Percentiles rank a stretch among this genome's conserved stretches.
Evolutionary conservation across 2,329 filamentous ascomycete species (phyloP).

Genomic region (Aspergillus japonicus): DNA sequence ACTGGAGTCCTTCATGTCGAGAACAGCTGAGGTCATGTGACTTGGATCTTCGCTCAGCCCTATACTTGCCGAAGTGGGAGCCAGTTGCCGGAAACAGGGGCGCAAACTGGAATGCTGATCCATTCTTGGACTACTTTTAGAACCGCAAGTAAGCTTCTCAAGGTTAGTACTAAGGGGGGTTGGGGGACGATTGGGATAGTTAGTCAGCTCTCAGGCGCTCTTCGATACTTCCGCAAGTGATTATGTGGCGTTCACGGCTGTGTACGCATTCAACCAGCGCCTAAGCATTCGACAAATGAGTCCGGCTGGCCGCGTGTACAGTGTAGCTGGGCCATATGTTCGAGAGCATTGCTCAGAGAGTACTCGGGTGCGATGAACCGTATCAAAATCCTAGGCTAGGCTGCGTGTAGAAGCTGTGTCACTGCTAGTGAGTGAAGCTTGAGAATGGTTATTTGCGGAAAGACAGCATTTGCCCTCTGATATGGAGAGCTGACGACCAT

Average conservation of each 20-base stretch:
- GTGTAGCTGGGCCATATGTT: neutral
- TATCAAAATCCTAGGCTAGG: too few species aligned
- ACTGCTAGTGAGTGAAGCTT: too few species aligned
- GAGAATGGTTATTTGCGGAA: too few species aligned
- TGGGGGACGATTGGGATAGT: neutral
- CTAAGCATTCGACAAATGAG: neutral
- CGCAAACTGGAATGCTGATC: slow-evolving; percentile 8
- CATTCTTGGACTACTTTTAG: slow-evolving; percentile 1
- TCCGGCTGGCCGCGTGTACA: neutral
- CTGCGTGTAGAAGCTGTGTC: too few species aligned
- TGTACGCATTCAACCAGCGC: neutral
- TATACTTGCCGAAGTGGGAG: neutral
- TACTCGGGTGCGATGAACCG: neutral
- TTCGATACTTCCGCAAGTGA: neutral
- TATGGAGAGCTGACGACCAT: too few species aligned
- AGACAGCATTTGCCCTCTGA: too few species aligned
- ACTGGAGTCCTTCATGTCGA: neutral
- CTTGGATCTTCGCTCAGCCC: neutral
- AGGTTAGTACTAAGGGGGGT: too few species aligned
- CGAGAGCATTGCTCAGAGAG: neutral
- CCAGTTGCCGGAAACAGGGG: slow-evolving; percentile 1
- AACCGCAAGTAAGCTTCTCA: neutral
- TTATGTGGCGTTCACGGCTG: too few species aligned
- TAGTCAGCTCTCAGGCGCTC: neutral
- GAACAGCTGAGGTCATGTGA: slow-evolving; percentile 1